Evolutionary conservation across 2,329 filamentous ascomycete genomes (phyloP).

Genomic region (Reticulascus tulasneorum): DNA sequence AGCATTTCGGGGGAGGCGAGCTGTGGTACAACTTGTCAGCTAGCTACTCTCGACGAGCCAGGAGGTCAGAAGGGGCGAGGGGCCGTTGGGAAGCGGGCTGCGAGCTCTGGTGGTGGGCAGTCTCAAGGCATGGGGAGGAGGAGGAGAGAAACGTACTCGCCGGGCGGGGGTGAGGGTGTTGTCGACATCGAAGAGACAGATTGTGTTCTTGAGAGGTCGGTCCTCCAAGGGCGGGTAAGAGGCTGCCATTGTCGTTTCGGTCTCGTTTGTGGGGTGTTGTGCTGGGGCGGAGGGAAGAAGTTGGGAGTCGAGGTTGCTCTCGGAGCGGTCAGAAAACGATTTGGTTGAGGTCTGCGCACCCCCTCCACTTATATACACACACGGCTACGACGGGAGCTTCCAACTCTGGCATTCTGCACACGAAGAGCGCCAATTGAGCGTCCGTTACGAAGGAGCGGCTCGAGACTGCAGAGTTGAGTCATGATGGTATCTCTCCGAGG

Average conservation of each 20-base stretch:
- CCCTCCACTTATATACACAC: too few species aligned
- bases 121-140: neutral
- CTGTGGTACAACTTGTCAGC: slow-evolving; percentile 37
- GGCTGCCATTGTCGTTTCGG: slow-evolving; percentile 7
- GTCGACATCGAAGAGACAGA: slow-evolving; percentile 95
- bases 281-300: slow-evolving; percentile 1
- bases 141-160: slow-evolving; percentile 48
- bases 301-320: neutral
- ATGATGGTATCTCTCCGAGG: too few species aligned
- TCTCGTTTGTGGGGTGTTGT: slow-evolving; percentile 1
- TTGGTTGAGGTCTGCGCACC: too few species aligned
- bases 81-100: neutral
- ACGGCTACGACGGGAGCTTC: too few species aligned
- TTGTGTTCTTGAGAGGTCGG: slow-evolving; percentile 86
- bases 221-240: slow-evolving; percentile 71
- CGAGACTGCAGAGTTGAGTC: too few species aligned
- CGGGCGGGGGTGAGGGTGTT: slow-evolving; percentile 83
- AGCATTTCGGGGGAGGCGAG: slow-evolving; percentile 77
- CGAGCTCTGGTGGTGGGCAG: neutral
- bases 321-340: too few species aligned
- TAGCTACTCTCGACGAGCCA: slow-evolving; percentile 1
- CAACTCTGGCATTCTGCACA: too few species aligned
- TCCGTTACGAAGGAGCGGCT: too few species aligned
- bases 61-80: too few species aligned
- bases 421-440: too few species aligned